Evolutionary conservation across 2,329 filamentous ascomycete genomes (phyloP).

Genomic region (Pseudogymnoascus sp.): DNA sequence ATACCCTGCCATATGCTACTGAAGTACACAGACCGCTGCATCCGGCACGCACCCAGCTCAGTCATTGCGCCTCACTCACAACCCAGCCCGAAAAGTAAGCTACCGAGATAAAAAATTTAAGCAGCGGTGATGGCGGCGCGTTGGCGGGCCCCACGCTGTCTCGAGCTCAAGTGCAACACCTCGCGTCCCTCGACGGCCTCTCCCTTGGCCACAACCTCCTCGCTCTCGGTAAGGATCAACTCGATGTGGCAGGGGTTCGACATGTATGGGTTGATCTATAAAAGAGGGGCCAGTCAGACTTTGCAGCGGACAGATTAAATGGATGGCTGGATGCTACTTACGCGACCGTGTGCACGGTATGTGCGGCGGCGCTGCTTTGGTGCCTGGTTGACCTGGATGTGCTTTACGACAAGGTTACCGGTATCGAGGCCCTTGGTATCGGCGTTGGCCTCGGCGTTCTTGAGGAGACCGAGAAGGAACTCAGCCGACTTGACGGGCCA

Average conservation of each 20-base stretch:
- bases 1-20: constrained; percentile 24
- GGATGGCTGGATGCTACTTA: constrained; percentile 49
- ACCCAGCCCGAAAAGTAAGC: neutral
- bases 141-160: constrained; percentile 74
- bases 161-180: constrained; percentile 66
- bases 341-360: constrained; percentile 99
- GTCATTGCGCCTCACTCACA: constrained; percentile 4
- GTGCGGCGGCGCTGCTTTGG: constrained; percentile 98
- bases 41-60: constrained; percentile 3
- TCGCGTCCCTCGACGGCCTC: constrained; percentile 58
- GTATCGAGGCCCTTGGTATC: constrained; percentile 97
- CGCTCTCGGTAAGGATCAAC: constrained; percentile 96
- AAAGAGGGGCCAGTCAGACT: too few species aligned
- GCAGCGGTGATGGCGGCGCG: constrained; percentile 56
- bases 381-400: constrained; percentile 99
- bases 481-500: constrained; percentile 99
- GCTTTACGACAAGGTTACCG: constrained; percentile 95
- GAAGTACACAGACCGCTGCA: constrained; percentile 23
- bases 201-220: constrained; percentile 92
- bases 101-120: constrained; percentile 7
- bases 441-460: constrained; percentile 95
- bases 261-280: constrained; percentile 99
- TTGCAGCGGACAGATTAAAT: too few species aligned
- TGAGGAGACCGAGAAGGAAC: constrained; percentile 93
- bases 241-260: constrained; percentile 99